These are phyloP conservation scores for Phialophora chinensis DNA, from an alignment of 2,329 filamentous ascomycete species.

Conservation along the genomic window DNA sequence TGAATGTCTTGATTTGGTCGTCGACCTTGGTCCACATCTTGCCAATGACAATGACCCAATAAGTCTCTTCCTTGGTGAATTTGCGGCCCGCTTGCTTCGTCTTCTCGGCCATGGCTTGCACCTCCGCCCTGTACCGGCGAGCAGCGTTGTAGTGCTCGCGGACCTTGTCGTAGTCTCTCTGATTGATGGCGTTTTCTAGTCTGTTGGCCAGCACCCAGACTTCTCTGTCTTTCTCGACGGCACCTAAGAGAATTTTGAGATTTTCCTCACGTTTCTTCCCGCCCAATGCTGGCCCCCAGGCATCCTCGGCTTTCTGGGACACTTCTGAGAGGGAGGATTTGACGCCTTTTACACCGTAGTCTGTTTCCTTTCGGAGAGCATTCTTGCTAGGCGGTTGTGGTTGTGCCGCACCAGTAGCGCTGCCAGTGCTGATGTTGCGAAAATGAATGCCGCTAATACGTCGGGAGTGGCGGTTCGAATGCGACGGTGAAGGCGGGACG, in stretches of 20 bases:
- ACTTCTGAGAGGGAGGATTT: constrained; percentile 87
- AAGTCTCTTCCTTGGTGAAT: constrained; percentile 78
- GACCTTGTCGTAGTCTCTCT: constrained; percentile 86
- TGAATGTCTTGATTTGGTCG: constrained; percentile 83
- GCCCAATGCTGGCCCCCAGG: constrained; percentile 93
- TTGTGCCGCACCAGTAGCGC: constrained; percentile 47
- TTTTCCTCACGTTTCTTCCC: constrained; percentile 90
- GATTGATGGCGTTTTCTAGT: constrained; percentile 83
- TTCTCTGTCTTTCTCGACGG: constrained; percentile 78
- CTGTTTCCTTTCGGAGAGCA: constrained; percentile 87
- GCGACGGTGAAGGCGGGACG: constrained; percentile 48
- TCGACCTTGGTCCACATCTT: constrained; percentile 96
- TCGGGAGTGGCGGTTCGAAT: constrained; percentile 58
- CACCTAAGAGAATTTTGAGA: constrained; percentile 75
- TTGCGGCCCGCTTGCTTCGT: constrained; percentile 57
- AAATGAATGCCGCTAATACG: constrained; percentile 66
- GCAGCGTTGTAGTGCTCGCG: constrained; percentile 86
- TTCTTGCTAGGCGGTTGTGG: constrained; percentile 76
- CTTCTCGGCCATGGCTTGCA: constrained; percentile 69
- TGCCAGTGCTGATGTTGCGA: constrained; percentile 58
- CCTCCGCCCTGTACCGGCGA: constrained; percentile 80
- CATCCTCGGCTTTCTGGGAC: constrained; percentile 91
- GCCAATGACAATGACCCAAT: constrained; percentile 84
- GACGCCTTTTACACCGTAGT: constrained; percentile 87
- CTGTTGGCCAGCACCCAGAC: constrained; percentile 80